phyloP scores from a whole-genome alignment of 2,329 filamentous ascomycete species.

The Clarireedia monteithiana region DNA sequence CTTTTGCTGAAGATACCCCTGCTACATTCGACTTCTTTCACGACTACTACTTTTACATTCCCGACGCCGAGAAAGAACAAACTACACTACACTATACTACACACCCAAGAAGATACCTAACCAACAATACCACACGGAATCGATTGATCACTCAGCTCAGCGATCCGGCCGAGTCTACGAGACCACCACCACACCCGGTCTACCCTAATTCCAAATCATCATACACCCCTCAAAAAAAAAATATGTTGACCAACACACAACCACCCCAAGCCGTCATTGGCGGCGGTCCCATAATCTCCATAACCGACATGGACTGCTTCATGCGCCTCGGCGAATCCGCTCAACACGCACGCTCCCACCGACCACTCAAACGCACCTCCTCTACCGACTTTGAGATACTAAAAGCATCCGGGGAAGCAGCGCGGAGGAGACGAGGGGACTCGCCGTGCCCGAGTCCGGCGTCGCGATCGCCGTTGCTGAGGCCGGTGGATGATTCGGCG shows the following conservation, averaged over 20 bases:
- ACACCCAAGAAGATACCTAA: no score
- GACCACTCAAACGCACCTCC: slow-evolving; percentile 6
- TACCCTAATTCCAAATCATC: no score
- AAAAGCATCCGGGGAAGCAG: slow-evolving; percentile 5
- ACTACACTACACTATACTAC: no score
- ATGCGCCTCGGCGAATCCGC: slow-evolving; percentile 7
- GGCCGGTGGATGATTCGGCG: not conserved
- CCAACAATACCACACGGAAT: no score
- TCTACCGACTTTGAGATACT: slow-evolving; percentile 7
- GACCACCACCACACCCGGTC: no score
- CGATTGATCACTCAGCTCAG: no score
- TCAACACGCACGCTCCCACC: not conserved
- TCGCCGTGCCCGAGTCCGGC: not conserved
- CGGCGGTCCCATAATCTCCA: slow-evolving; percentile 9
- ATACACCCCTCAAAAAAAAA: no score
- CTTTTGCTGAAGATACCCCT: no score
- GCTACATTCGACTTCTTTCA: no score
- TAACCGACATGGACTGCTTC: slow-evolving; percentile 7
- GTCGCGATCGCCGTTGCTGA: not conserved
- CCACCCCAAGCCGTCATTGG: not conserved
- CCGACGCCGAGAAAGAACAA: no score
- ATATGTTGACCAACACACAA: not conserved
- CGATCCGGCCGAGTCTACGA: no score
- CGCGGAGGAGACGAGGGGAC: not conserved
- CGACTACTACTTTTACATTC: no score